These are phyloP conservation scores for Lipomyces yamanashiensis DNA, from an alignment of 805 yeast species.

Conservation along the genomic window DNA sequence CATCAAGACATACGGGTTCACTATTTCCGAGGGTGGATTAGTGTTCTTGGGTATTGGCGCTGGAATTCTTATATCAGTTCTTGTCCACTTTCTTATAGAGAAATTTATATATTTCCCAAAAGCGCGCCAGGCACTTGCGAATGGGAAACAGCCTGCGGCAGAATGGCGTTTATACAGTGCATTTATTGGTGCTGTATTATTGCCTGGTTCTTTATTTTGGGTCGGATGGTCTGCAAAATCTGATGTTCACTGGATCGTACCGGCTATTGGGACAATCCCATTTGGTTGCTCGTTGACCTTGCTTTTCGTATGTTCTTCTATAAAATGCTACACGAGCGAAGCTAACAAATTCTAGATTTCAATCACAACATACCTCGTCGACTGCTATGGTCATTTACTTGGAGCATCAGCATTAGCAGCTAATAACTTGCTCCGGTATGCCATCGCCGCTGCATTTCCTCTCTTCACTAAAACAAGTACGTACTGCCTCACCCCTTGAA, in stretches of 20 bases:
- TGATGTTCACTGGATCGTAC: slow-evolving; percentile 73
- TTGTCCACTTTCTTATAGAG: slow-evolving; percentile 6
- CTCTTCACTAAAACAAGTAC: slow-evolving; percentile 72
- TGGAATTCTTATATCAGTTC: slow-evolving; percentile 49
- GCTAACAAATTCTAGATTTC: slow-evolving; percentile 58
- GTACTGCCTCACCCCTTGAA: slow-evolving; percentile 42
- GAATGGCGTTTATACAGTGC: slow-evolving; percentile 48
- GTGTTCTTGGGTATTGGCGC: slow-evolving; percentile 65
- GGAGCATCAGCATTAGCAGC: slow-evolving; percentile 90
- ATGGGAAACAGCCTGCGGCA: slow-evolving; percentile 53
- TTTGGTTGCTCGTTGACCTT: slow-evolving; percentile 53
- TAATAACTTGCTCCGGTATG: slow-evolving; percentile 75
- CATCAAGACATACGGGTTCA: slow-evolving; percentile 51
- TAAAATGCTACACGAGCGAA: neutral
- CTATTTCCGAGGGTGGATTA: slow-evolving; percentile 56
- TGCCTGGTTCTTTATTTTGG: slow-evolving; percentile 77
- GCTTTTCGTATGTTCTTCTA: slow-evolving; percentile 42
- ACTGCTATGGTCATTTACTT: slow-evolving; percentile 70
- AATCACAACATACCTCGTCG: slow-evolving; percentile 67
- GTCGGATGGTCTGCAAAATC: slow-evolving; percentile 72
- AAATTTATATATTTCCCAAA: slow-evolving; percentile 17
- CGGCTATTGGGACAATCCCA: slow-evolving; percentile 72
- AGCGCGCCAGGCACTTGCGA: slow-evolving; percentile 29
- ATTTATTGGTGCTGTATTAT: slow-evolving; percentile 65
- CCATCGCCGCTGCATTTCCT: slow-evolving; percentile 79